Percentiles rank a stretch among this genome's conserved stretches.
Conservation (phyloP, 768 basidiomycete genomes). For the Epithele typhae region DNA sequence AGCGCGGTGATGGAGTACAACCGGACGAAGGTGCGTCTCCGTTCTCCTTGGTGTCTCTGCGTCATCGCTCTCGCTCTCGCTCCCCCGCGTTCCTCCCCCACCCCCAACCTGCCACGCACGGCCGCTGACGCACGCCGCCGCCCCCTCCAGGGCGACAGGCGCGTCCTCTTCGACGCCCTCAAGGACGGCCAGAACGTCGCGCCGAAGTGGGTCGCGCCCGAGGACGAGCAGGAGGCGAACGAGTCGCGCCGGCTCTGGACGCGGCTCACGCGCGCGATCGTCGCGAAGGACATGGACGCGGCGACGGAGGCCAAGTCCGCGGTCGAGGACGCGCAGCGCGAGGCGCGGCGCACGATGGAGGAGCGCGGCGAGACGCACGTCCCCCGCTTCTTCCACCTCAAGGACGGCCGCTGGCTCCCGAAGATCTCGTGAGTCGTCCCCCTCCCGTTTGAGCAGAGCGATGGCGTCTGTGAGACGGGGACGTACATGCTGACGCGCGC, state of each 20-base stretch:
- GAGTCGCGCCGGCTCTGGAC: conserved; percentile 92
- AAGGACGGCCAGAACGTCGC: conserved; percentile 71
- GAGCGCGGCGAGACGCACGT: conserved; percentile 63
- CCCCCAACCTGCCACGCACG: not conserved
- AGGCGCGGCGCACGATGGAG: conserved; percentile 68
- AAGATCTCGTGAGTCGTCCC: conserved; percentile 59
- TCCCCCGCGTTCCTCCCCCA: not conserved
- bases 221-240: conserved; percentile 82
- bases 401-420: conserved; percentile 79
- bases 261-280: conserved; percentile 80
- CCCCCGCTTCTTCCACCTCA: conserved; percentile 78
- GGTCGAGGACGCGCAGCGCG: conserved; percentile 91
- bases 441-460: conserved; percentile 1
- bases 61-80: not conserved
- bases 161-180: conserved; percentile 78
- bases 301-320: conserved; percentile 87
- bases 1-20: conserved; percentile 86
- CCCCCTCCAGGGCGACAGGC: conserved; percentile 43
- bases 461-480: too few relatives aligned
- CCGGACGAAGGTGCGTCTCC: conserved; percentile 51
- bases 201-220: conserved; percentile 81
- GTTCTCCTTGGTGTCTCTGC: too few relatives aligned
- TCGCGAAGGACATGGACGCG: conserved; percentile 86
- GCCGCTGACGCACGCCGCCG: not conserved
- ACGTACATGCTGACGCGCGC: not conserved